Percentiles rank a stretch among this genome's conserved stretches.
phyloP scores from a whole-genome alignment of 169 alveolate genomes.

The Perkinsus olseni region DNA sequence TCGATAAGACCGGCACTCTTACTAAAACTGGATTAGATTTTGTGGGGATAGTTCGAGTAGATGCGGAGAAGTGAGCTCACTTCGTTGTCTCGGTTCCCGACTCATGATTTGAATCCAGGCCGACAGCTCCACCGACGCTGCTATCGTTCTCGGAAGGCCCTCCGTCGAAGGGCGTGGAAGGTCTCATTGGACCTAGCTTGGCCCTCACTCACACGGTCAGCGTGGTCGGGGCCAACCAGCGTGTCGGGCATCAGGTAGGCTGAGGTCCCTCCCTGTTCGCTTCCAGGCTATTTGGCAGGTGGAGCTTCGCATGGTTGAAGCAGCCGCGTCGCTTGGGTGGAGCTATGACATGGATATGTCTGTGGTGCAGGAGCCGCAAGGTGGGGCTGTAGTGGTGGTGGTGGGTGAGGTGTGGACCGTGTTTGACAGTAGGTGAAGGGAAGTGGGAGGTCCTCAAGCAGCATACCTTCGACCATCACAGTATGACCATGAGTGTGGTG shows the following conservation, averaged over 20 bases:
- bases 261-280: too few relatives aligned
- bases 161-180: not conserved
- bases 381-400: too few relatives aligned
- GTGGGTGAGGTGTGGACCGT: too few relatives aligned
- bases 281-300: not conserved
- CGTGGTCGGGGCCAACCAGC: not conserved
- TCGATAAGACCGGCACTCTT: constrained; percentile 38
- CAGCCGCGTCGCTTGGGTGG: not conserved
- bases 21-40: constrained; percentile 24
- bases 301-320: not conserved
- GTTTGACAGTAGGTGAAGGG: not conserved
- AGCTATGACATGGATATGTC: not conserved
- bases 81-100: too few relatives aligned
- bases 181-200: not conserved
- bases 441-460: not conserved
- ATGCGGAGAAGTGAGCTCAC: not conserved
- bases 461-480: constrained; percentile 1
- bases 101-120: too few relatives aligned
- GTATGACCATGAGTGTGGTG: not conserved
- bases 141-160: not conserved
- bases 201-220: not conserved
- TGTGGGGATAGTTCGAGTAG: not conserved
- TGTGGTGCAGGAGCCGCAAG: not conserved
- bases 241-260: not conserved
- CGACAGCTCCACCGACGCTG: not conserved